Base-by-base conservation (phyloP, 768 basidiomycete genomes). In the Mycena chlorophos region DNA sequence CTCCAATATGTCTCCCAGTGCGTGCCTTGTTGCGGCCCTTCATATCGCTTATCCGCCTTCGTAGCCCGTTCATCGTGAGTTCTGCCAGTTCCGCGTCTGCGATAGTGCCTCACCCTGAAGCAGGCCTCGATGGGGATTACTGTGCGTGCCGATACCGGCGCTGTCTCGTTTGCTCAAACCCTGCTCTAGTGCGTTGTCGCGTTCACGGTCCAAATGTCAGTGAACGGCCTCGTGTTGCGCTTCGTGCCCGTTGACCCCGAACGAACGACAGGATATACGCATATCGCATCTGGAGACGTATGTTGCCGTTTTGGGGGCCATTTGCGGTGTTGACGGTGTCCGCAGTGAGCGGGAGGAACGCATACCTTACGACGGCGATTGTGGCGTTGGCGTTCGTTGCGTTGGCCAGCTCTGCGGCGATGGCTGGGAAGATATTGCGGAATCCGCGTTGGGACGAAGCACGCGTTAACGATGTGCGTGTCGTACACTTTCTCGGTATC, bases 81-180 rank as follows among this genome's bases (percentile, higher is more conserved):
- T 25, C 8, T 4, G 27, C 20, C 28, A 5, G 14, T 14, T 4
- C 28, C 19, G 40, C 30, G 20, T 29, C 2, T 27, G 4, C 23
- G 50, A 37, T 13, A 49, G 53, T 25, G 52, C 27, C 26, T 29
- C 22, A 22, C n/a, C 22, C 8, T 17, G 26, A n/a, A 4, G 26
- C 1, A 75, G 73, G 71, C 66, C 2, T 71, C 72, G 2, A 73
- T 73, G 71, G 73, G 54, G 8, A 50, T 74, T 34, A 72, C 71
- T 28, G 71, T 70, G 42, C 22, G 66, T 45, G 25, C 20, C 12
- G 3, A 16, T 27, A 16, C 4, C 13, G 23, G 51, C 17, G 22
- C 3, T 8, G 12, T 26, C 17, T 12, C 25, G n/a, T 19, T 0
- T 30, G 23, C 8, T 17, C 27, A 23, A 8, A 43, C 14, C 10